Evolutionary conservation across 345 rosid species (phyloP), one percentile per base, ranked within the genome.

Genomic region (Jatropha curcas): DNA sequence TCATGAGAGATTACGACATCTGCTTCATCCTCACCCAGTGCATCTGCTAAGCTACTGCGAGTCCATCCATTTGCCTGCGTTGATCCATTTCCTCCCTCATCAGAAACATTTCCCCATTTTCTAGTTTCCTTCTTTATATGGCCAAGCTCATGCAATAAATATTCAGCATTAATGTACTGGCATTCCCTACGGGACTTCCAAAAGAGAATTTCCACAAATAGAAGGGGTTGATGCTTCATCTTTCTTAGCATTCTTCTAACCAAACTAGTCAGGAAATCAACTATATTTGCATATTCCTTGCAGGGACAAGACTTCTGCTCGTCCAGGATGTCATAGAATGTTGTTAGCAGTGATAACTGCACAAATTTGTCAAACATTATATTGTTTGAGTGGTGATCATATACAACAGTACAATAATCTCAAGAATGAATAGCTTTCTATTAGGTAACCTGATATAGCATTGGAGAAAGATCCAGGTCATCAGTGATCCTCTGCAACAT

Each of bases 11-110:
- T 82, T 72, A 87, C 85, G 62, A 92, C 97, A 86, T 94, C 98
- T 78, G 94, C 97, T 82, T 95, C 99, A 79, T 95, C 99, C 55
- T 95, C 99, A 63, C 99, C 99, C 80, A 95, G 81, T 46, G 99
- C 97, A 84, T 95, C 98, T 60, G 97, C 97, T 81, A 95, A 57
- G 89, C 86, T 95, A 84, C 91, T 86, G 50, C 67, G 86, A 63
- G 65, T 64, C 94, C 92, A 86, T 82, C 80, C 92, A 55, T 64
- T 82, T n/a, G 83, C 76, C 33, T 81, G 72, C 37, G 82, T 67
- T 31, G 84, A 60, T 52, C 76, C 82, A 66, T 56, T 64, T 75
- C 85, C 95, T 77, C 86, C 89, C 75, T 82, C 63, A 48, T 68
- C 86, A 16, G 73, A 70, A 64, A 28, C 76, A 74, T 78, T 74